A percentile compares a stretch with the other conserved stretches of the same genome.
Evolutionary conservation across 805 yeast species (phyloP).

Genomic region (Wickerhamiella qilinensis): DNA sequence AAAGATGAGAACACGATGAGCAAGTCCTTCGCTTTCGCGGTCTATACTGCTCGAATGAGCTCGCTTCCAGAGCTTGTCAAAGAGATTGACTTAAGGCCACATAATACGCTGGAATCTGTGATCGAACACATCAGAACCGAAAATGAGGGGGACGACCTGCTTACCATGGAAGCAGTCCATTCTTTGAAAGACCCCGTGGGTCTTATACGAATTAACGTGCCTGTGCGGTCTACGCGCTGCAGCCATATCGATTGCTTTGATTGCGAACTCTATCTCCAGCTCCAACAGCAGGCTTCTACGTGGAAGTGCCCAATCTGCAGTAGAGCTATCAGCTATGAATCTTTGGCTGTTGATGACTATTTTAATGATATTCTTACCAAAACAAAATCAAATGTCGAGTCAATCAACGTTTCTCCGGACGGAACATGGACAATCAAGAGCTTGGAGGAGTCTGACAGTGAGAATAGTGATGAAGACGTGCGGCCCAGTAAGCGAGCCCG

Average conservation of each 20-base stretch:
- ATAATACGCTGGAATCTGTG: constrained; percentile 37
- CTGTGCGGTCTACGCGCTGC: constrained; percentile 57
- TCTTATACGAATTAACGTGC: constrained; percentile 49
- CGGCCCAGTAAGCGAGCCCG: constrained; percentile 11
- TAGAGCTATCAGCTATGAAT: constrained; percentile 32
- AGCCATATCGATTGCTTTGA: constrained; percentile 82
- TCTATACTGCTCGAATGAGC: constrained; percentile 40
- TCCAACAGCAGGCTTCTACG: constrained; percentile 65
- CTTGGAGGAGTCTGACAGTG: constrained; percentile 7
- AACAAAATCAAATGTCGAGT: constrained; percentile 42
- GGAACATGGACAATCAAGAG: constrained; percentile 51
- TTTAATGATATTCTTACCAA: constrained; percentile 41
- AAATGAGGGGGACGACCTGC: constrained; percentile 36
- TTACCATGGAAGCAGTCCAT: constrained; percentile 47
- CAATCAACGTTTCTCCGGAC: constrained; percentile 48
- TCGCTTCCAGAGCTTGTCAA: constrained; percentile 29
- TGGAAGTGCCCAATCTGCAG: constrained; percentile 87
- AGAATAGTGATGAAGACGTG: constrained; percentile 5
- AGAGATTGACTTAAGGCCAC: constrained; percentile 30
- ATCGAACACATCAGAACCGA: constrained; percentile 27
- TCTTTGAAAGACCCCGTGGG: constrained; percentile 70
- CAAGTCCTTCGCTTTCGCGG: constrained; percentile 26
- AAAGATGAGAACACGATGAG: constrained; percentile 33
- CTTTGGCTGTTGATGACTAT: constrained; percentile 61
- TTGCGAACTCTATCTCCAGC: constrained; percentile 49